Evolutionary conservation across 164 flowering plant genomes (phyloP).

Genomic region (Magnolia changhungtana): DNA sequence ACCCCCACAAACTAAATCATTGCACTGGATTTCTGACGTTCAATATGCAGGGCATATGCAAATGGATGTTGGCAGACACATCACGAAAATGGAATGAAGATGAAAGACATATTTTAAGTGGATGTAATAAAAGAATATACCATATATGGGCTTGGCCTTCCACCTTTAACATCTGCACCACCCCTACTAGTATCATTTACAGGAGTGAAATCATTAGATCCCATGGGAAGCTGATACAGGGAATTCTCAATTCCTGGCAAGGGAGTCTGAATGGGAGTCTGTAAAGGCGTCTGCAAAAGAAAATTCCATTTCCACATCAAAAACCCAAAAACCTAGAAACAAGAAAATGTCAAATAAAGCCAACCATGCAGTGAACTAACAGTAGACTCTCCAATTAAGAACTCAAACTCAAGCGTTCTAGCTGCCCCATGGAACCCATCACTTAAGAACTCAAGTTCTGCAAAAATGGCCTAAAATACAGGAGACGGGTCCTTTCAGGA

Average conservation of each 20-base stretch:
- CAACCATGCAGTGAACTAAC: neutral
- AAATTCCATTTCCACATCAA: neutral
- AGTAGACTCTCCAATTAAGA: neutral
- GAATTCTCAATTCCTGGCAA: constrained; percentile 61
- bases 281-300: constrained; percentile 67
- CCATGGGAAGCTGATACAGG: constrained; percentile 55
- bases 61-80: neutral
- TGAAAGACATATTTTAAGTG: neutral
- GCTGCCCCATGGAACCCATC: neutral
- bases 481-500: too few species aligned
- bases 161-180: constrained; percentile 49
- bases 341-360: neutral
- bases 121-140: constrained; percentile 26
- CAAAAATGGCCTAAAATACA: neutral
- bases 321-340: neutral
- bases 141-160: constrained; percentile 82
- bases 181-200: constrained; percentile 35
- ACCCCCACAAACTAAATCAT: too few species aligned
- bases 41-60: neutral
- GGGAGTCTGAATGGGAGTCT: constrained; percentile 68
- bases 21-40: neutral
- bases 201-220: constrained; percentile 53
- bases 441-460: neutral
- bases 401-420: neutral
- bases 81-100: neutral